Base-by-base conservation (phyloP, 306 rosid species). In the Glycine soja region DNA sequence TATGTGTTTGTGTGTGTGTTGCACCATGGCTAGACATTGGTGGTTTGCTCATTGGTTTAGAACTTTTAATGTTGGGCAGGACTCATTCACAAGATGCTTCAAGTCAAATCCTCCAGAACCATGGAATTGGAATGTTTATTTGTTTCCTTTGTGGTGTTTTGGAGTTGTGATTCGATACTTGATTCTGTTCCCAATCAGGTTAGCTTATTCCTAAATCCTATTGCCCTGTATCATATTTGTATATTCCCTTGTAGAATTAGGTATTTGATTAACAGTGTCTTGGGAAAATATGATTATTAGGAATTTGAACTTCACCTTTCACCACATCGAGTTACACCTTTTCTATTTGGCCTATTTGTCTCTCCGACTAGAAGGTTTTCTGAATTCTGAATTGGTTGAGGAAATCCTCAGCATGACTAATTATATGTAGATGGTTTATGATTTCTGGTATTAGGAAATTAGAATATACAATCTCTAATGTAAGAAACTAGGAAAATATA, bases 71-170 rank as follows among this genome's bases (percentile, higher is more conserved):
- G 72, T 77, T 77, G 50, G 5, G 82, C 77, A 95, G 98, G 97
- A 95, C 80, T 89, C 98, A 36, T 95, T 95, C 67, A 95, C 99
- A 4, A 81, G 99, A 82, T 95, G 99, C 86, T 95, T 95, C 93
- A 95, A 95, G 87, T 95, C 99, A 24, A 95, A 93, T 86, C 86
- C 98, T 63, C 97, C 97, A 15, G 99, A 95, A 88, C 97, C 96
- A 8, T 95, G 98, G 97, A 91, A 93, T 84, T 95, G 98, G 99
- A 95, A 95, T 88, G 50, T 93, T 32, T 95, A 95, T 84, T 85
- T 95, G 90, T 95, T 95, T 82, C 99, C 99, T 34, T 72, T 91
- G 76, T 95, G 99, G 99, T 95, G 99, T 92, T 87, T 18, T n/a
- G 99, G 99, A 45, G 97, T 93, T 14, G 87, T 91, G 57, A 52